Percentiles rank a stretch among this genome's conserved stretches.
Evolutionary conservation across 2,329 filamentous ascomycete species (phyloP).

Genomic region (Pyricularia grisea): DNA sequence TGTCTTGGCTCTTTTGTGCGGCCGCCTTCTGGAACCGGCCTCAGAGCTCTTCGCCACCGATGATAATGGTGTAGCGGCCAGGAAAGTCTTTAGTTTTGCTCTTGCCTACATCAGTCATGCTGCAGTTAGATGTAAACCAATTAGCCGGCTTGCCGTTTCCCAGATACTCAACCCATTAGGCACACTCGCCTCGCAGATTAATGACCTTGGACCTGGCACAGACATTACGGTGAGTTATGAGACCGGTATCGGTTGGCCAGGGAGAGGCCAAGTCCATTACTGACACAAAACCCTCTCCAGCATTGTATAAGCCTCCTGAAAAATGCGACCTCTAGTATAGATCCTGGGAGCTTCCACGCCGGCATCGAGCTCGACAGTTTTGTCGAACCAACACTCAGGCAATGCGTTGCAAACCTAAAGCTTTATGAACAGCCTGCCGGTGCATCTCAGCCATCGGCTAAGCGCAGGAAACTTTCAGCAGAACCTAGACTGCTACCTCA

Average conservation of each 20-base stretch:
- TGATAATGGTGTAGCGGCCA: constrained; percentile 8
- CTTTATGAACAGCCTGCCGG: neutral
- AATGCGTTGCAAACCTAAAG: constrained; percentile 8
- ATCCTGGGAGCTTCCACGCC: neutral
- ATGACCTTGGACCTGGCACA: constrained; percentile 10
- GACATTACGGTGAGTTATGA: constrained; percentile 15
- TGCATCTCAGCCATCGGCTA: constrained; percentile 4
- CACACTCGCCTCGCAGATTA: constrained; percentile 10
- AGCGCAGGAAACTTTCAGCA: constrained; percentile 11
- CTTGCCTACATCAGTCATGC: constrained; percentile 15
- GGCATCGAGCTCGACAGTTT: constrained; percentile 10
- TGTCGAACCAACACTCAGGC: constrained; percentile 9
- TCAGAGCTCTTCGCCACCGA: constrained; percentile 11
- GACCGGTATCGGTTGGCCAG: neutral
- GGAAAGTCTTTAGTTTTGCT: constrained; percentile 12
- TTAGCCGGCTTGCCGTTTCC: constrained; percentile 15
- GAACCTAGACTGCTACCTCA: constrained; percentile 1
- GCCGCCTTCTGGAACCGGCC: constrained; percentile 10
- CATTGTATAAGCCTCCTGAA: constrained; percentile 11
- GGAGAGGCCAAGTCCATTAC: neutral
- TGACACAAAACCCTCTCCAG: constrained; percentile 4
- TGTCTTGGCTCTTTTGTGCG: constrained; percentile 15
- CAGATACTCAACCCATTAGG: constrained; percentile 13
- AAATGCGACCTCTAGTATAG: constrained; percentile 6
- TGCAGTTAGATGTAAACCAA: constrained; percentile 14